Evolutionary conservation across 768 basidiomycete species (phyloP).

Genomic region (Xerocomellus intermedius): DNA sequence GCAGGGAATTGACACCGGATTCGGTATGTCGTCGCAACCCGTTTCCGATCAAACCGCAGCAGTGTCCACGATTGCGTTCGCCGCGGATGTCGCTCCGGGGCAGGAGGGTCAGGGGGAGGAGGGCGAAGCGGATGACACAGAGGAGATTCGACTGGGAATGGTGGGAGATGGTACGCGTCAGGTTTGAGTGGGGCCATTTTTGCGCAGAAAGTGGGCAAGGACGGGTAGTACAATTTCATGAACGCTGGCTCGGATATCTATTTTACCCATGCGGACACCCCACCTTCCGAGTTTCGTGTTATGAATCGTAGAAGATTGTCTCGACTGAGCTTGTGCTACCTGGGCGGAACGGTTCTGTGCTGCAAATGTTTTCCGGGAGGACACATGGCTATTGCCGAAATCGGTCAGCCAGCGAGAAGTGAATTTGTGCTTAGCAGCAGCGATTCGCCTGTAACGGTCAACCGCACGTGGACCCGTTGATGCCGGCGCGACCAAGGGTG

Average conservation of each 20-base stretch:
- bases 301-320: neutral
- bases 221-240: neutral
- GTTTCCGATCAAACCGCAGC: neutral
- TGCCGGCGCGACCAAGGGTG: too few species aligned
- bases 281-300: neutral
- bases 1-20: neutral
- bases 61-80: neutral
- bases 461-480: too few species aligned
- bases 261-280: neutral
- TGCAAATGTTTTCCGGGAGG: neutral
- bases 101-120: neutral
- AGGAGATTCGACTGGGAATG: neutral
- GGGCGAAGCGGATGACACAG: too few species aligned
- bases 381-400: neutral
- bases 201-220: neutral
- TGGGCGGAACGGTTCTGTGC: neutral
- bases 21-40: neutral
- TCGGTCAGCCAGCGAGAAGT: too few species aligned
- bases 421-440: too few species aligned
- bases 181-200: neutral
- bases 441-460: too few species aligned
- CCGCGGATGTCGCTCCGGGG: neutral
- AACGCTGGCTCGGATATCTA: neutral
- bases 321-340: rapidly evolving
- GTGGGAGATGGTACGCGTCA: neutral